Percentiles rank a stretch among this genome's conserved stretches.
Evolutionary conservation across 2,329 filamentous ascomycete species (phyloP).

Genomic region (Epichloe gansuensis): DNA sequence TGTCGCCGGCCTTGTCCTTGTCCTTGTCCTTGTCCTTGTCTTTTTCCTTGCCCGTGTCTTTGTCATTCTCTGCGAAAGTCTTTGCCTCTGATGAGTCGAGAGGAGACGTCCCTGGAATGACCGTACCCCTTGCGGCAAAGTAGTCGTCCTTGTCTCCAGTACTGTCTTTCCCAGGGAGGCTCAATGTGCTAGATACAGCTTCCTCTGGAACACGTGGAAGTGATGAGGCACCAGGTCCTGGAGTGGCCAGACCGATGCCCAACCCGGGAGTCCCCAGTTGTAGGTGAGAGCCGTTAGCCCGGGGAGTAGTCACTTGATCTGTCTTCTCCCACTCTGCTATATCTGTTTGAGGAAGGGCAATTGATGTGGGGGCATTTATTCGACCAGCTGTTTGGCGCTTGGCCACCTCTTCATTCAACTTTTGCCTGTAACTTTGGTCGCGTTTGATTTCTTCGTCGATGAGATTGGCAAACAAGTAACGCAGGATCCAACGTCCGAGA

Average conservation of each 20-base stretch:
- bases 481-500: conserved; percentile 88
- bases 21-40: conserved; percentile 27
- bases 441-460: conserved; percentile 82
- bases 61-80: conserved; percentile 33
- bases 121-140: conserved; percentile 47
- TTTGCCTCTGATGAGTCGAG: conserved; percentile 36
- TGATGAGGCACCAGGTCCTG: conserved; percentile 24
- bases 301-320: conserved; percentile 44
- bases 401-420: conserved; percentile 50
- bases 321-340: conserved; percentile 24
- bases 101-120: conserved; percentile 1
- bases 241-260: conserved; percentile 66
- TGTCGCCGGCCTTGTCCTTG: conserved; percentile 33
- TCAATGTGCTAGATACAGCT: conserved; percentile 27
- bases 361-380: conserved; percentile 47
- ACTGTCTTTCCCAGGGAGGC: conserved; percentile 45
- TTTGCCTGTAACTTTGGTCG: conserved; percentile 60
- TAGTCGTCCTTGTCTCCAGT: conserved; percentile 62
- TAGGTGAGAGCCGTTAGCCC: conserved; percentile 49
- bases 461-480: conserved; percentile 79
- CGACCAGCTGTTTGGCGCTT: conserved; percentile 43
- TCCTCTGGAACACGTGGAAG: conserved; percentile 38
- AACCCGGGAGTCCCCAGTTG: conserved; percentile 61
- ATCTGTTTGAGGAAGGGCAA: conserved; percentile 28
- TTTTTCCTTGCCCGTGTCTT: conserved; percentile 32